phyloP scores from a whole-genome alignment of 306 rosid species.

The Purshia tridentata region DNA sequence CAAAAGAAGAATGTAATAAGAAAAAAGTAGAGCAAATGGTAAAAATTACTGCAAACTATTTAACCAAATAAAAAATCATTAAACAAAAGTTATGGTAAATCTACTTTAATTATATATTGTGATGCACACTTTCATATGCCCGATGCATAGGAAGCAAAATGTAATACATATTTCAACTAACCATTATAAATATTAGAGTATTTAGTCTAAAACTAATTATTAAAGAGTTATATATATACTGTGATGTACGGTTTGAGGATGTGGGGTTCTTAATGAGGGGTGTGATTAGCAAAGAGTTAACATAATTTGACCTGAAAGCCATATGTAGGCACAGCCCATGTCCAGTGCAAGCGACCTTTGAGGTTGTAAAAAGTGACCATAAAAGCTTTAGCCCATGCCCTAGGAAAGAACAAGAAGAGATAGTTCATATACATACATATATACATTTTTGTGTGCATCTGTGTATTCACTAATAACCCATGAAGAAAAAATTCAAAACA shows the following conservation, averaged over 20 bases:
- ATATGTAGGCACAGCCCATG: conserved; percentile 85
- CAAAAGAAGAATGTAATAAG: conserved; percentile 28
- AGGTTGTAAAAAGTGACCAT: conserved; percentile 59
- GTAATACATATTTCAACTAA: no score
- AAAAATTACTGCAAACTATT: conserved; percentile 66
- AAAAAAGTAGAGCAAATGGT: conserved; percentile 69
- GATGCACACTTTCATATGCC: no score
- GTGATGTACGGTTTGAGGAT: no score
- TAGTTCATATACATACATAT: neutral
- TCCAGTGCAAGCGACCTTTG: conserved; percentile 67
- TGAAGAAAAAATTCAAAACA: neutral
- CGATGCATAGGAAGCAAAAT: no score
- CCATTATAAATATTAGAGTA: no score
- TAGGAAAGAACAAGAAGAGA: neutral
- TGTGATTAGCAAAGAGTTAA: no score
- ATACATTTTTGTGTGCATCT: neutral
- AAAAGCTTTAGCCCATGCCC: conserved; percentile 60
- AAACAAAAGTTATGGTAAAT: no score
- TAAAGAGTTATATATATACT: no score
- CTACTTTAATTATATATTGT: no score
- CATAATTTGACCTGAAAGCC: conserved; percentile 98
- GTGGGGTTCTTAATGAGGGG: no score
- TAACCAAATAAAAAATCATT: neutral
- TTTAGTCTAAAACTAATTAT: no score
- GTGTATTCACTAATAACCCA: no score